These are phyloP conservation scores for Dicorynia guianensis DNA, from an alignment of 306 rosid genomes.

Conservation along the genomic window DNA sequence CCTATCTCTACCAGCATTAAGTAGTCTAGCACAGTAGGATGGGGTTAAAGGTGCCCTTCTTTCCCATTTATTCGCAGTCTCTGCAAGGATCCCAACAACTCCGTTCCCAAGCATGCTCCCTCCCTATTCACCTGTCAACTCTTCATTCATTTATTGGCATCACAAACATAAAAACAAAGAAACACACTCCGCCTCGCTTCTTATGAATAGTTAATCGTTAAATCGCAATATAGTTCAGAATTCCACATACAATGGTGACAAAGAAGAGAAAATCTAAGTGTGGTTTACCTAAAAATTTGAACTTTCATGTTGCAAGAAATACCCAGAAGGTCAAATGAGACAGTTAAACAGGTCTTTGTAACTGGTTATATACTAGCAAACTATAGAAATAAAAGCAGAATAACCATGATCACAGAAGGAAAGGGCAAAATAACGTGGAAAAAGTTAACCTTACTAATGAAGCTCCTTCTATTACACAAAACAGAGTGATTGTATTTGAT, in stretches of 20 bases:
- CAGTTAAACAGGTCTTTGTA: not conserved
- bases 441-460: not conserved
- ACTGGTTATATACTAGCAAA: not conserved
- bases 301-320: not conserved
- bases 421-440: not conserved
- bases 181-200: not conserved
- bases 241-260: not conserved
- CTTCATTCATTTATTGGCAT: not conserved
- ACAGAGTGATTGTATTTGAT: too few relatives aligned
- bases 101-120: constrained; percentile 86
- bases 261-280: too few relatives aligned
- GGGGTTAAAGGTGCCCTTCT: constrained; percentile 92
- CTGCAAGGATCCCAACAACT: constrained; percentile 82
- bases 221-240: not conserved
- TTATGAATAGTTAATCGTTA: not conserved
- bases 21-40: constrained; percentile 87
- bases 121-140: not conserved
- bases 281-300: not conserved
- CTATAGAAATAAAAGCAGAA: not conserved
- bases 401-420: not conserved
- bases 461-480: not conserved
- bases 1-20: constrained; percentile 55
- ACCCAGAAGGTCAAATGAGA: not conserved
- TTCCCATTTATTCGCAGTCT: constrained; percentile 89
- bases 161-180: not conserved